A percentile compares a stretch with the other conserved stretches of the same genome.
These are phyloP conservation scores for Lyophyllum shimeji DNA, from an alignment of 768 basidiomycete species.

Conservation along the genomic window DNA sequence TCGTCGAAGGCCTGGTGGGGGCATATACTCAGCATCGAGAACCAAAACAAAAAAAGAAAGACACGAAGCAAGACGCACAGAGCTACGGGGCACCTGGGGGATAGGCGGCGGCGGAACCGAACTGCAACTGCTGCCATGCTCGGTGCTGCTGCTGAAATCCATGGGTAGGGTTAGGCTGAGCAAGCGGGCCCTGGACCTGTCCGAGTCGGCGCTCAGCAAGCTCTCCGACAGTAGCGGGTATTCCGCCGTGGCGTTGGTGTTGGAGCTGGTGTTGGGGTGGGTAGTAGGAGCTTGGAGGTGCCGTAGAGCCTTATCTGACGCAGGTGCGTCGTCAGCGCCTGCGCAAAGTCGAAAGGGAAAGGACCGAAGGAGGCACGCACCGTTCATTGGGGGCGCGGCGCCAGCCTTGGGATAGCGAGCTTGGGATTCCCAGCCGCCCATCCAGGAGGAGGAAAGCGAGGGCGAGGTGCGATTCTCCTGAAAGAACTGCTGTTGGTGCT, in stretches of 20 bases:
- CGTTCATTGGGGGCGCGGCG: neutral
- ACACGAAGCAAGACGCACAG: too few species aligned
- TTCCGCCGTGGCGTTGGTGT: neutral
- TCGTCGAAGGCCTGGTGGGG: conserved; percentile 13
- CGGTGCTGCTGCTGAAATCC: conserved; percentile 37
- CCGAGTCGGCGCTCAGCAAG: neutral
- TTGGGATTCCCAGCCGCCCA: conserved; percentile 3
- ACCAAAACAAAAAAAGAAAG: too few species aligned
- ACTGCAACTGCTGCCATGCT: too few species aligned
- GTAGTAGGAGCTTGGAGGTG: conserved; percentile 15
- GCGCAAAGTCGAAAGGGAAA: neutral
- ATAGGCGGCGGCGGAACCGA: conserved; percentile 50
- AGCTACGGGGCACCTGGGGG: too few species aligned
- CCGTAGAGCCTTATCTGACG: neutral
- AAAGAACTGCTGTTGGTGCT: too few species aligned
- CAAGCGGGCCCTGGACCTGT: too few species aligned
- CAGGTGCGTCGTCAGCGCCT: neutral
- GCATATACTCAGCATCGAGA: conserved; percentile 33
- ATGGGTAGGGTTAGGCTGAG: too few species aligned
- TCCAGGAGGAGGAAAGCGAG: too few species aligned
- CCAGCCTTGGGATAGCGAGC: too few species aligned
- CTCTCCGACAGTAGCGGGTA: neutral
- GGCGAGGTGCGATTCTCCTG: neutral
- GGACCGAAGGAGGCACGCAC: neutral
- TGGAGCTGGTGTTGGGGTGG: conserved; percentile 9